phyloP scores from a whole-genome alignment of 176 grass and related monocot species.

The Oryza officinalis region DNA sequence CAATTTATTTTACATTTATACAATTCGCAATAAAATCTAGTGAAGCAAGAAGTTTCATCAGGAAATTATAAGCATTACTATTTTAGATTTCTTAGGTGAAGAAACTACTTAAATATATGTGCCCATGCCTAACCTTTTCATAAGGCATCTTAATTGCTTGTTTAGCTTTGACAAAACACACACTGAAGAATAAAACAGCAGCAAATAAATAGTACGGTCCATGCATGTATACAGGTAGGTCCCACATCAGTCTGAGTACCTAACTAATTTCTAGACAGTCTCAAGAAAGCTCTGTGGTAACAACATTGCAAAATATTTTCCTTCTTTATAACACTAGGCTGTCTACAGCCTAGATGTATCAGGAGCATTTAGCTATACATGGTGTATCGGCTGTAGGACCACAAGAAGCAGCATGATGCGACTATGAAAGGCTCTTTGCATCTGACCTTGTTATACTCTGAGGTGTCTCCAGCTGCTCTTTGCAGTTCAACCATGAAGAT shows the following conservation, averaged over 20 bases:
- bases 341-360: not conserved
- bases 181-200: not conserved
- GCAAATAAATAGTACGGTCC: not conserved
- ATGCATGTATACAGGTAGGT: not conserved
- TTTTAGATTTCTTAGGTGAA: not conserved
- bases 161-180: not conserved
- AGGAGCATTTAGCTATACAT: not conserved
- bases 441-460: constrained; percentile 78
- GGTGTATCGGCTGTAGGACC: constrained; percentile 9
- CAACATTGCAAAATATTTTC: not conserved
- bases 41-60: constrained; percentile 2
- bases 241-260: not conserved
- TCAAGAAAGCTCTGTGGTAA: not conserved
- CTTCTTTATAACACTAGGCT: not conserved
- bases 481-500: constrained; percentile 92
- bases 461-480: constrained; percentile 71
- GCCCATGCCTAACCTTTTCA: not conserved
- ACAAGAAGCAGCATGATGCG: constrained; percentile 4
- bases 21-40: not conserved
- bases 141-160: not conserved
- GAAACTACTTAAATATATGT: not conserved
- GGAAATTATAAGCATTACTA: constrained; percentile 18
- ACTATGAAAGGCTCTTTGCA: not conserved
- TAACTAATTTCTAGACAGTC: not conserved
- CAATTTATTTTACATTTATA: constrained; percentile 11